Base-by-base conservation (phyloP, 306 rosid species). In the Prosopis cineraria region DNA sequence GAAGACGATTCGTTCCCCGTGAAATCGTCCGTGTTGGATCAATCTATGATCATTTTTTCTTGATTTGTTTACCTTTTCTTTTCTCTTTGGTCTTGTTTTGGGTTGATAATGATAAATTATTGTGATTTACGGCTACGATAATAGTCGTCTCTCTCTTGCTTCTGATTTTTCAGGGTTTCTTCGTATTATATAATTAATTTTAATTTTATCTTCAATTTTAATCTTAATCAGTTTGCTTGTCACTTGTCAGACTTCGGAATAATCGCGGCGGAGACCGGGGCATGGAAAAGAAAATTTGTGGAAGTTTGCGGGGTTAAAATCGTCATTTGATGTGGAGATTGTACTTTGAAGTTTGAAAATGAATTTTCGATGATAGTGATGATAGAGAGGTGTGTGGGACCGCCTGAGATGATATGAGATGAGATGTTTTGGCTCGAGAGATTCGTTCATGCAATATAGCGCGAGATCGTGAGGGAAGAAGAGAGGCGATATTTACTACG, bases 21-120 rank as follows among this genome's bases (percentile, higher is more conserved):
- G 76, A 72, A 83, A 84, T 85, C 68, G 70, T 60, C 45, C 70
- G 81, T 79, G 83, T 75, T 59, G 69, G 85, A 82, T 84, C 73
- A 77, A 70, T 37, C 83, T 79, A 31, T 84, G 83, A 85, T 88
- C 84, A 80, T 91, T 78, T 80, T 53, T 59, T 47, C 22, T 25
- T 17, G 33, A 45, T 72, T 83, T 79, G 55, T 52, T 8, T 44
- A 67, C 68, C 4, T 64, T 34, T 53, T 19, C 34, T 37, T 43
- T 6, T 3, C 10, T 27, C n/a, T 65, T 27, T 14, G 72, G 72
- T 41, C 53, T 24, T 40, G 53, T 78, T 40, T 60, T 43, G 27
- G 76, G 25, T 76, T 90, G 87, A 79, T 81, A 85, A 80, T 86
- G 78, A 73, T 83, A 68, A 64, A 66, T 77, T 91, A 81, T 79